Base-by-base conservation (phyloP, 23 red algal genomes). In the Gracilaria gracilis region DNA sequence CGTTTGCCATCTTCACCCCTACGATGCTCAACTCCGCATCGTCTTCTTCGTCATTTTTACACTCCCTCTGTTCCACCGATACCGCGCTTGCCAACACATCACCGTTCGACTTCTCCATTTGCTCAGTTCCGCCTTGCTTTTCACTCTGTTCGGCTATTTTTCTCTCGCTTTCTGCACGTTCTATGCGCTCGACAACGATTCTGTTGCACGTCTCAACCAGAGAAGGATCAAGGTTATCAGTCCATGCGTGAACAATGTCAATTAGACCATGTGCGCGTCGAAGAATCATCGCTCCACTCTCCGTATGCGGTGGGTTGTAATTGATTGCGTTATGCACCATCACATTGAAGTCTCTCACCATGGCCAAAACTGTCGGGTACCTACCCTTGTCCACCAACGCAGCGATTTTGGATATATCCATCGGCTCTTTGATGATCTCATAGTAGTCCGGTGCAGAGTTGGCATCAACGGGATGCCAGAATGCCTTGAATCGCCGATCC, bases 161-260 rank as follows among this genome's bases (percentile, higher is more conserved):
- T 25, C 39, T 83, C 39, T 81, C 80, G 23, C 27, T 39, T 65
- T 70, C 53, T 28, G 75, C 61, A 9, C 53, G 64, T 32, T 54
- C 75, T 25, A 92, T 78, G 29, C 90, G 64, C 65, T 85, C 90
- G 1, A 72, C 73, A 71, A 95, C 77, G 23, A 96, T 87, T 65
- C 47, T 82, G 78, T 96, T 96, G 67, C 94, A 96, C 4, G 61
- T 72, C 25, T 88, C 83, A 49, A 96, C 88, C 31, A 96, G 71
- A 25, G 69, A 77, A 21, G 88, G 88, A 59, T 85, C 65, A 13
- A 98, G 42, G 24, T 85, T 87, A 54, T 98, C 96, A 16, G 88
- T 92, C 91, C 91, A 98, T 16, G 83, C 80, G 61, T 98, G 96
- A 62, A 95, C 96, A 34, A 98, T 80, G 75, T 98, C 96, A 49